Conservation (phyloP, 73 alveolate genomes). For the Paramecium caudatum region DNA sequence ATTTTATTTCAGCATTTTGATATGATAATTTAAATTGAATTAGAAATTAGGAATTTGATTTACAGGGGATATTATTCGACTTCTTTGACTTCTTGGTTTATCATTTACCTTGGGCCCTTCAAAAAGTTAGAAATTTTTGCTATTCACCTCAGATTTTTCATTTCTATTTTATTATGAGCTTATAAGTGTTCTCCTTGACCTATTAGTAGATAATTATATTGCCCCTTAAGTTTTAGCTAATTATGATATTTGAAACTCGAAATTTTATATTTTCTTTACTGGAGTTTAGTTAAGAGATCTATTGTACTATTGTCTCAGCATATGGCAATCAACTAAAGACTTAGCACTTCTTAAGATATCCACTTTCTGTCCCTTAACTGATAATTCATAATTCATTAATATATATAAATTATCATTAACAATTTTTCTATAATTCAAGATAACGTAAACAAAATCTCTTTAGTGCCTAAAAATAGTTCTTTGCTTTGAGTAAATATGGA, state of each 20-base stretch:
- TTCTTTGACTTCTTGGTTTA: neutral
- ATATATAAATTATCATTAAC: constrained; percentile 16
- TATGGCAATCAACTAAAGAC: neutral
- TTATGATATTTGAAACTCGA: neutral
- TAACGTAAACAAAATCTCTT: constrained; percentile 4
- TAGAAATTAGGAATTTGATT: constrained; percentile 14
- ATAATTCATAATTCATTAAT: constrained; percentile 51
- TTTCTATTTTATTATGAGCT: constrained; percentile 7
- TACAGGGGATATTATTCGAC: constrained; percentile 1
- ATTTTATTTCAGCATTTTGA: neutral
- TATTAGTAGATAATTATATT: neutral
- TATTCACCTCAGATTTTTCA: constrained; percentile 15
- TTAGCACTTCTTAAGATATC: neutral
- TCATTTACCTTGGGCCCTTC: neutral
- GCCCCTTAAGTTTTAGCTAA: neutral
- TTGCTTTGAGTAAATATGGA: neutral
- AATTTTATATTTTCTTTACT: neutral
- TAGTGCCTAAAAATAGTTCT: constrained; percentile 12
- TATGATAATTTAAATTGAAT: constrained; percentile 41
- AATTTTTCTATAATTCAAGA: constrained; percentile 7
- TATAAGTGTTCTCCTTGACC: neutral
- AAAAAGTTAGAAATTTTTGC: neutral
- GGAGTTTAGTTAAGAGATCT: neutral
- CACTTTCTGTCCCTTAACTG: constrained; percentile 47
- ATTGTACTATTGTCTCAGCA: neutral